These are phyloP conservation scores for Lodderomyces pseudojiufengensis DNA, from an alignment of 1,139 yeast species.

Conservation along the genomic window DNA sequence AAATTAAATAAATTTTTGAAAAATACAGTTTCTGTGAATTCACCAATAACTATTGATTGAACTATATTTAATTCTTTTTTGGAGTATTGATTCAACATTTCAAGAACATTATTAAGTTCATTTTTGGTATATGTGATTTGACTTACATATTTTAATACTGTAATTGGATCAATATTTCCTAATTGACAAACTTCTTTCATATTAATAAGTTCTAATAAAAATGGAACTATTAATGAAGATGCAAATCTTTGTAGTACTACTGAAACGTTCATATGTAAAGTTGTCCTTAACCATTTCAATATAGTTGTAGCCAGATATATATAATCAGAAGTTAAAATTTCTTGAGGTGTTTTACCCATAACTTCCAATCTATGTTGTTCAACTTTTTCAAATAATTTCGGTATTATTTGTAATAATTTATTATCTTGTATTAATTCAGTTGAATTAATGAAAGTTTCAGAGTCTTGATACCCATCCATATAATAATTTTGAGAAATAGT, in stretches of 20 bases:
- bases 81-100: slow-evolving; percentile 47
- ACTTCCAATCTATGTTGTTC: slow-evolving; percentile 42
- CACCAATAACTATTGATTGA: slow-evolving; percentile 65
- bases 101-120: slow-evolving; percentile 44
- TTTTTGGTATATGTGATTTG: slow-evolving; percentile 52
- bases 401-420: slow-evolving; percentile 21
- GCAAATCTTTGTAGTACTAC: slow-evolving; percentile 36
- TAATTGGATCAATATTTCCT: slow-evolving; percentile 57
- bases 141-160: slow-evolving; percentile 53
- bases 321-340: slow-evolving; percentile 43
- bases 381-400: slow-evolving; percentile 38
- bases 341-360: slow-evolving; percentile 38
- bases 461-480: slow-evolving; percentile 45
- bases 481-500: slow-evolving; percentile 53
- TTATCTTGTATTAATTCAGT: slow-evolving; percentile 23
- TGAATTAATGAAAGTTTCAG: slow-evolving; percentile 31
- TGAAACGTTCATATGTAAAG: slow-evolving; percentile 40
- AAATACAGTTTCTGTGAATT: slow-evolving; percentile 71
- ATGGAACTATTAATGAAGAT: slow-evolving; percentile 59
- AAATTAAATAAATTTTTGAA: slow-evolving; percentile 67
- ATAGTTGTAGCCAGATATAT: slow-evolving; percentile 47
- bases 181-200: slow-evolving; percentile 82
- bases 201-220: slow-evolving; percentile 59
- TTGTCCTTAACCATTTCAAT: slow-evolving; percentile 40
- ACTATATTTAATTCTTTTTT: slow-evolving; percentile 52